phyloP scores from a whole-genome alignment of 768 basidiomycete species.

The Xerocomus potaroensis region DNA sequence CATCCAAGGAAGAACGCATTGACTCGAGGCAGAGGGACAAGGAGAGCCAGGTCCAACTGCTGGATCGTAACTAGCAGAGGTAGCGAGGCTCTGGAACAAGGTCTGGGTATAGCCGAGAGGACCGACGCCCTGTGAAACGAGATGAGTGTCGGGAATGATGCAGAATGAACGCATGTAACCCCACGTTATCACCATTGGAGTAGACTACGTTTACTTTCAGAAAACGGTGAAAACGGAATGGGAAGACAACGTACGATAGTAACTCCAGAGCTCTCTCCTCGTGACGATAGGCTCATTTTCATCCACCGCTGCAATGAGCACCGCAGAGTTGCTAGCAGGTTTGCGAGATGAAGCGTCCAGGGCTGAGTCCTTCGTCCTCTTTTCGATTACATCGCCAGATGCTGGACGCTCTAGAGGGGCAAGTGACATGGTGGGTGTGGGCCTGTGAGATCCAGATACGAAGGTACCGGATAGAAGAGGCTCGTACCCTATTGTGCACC shows the following conservation, averaged over 20 bases:
- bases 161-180: constrained; percentile 7
- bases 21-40: constrained; percentile 63
- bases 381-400: neutral
- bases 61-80: constrained; percentile 72
- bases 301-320: constrained; percentile 38
- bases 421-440: constrained; percentile 11
- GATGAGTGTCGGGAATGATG: neutral
- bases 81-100: constrained; percentile 70
- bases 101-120: constrained; percentile 68
- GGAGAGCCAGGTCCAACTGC: constrained; percentile 64
- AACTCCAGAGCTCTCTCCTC: constrained; percentile 72
- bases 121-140: constrained; percentile 55
- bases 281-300: constrained; percentile 68
- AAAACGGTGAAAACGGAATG: neutral
- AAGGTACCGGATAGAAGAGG: neutral
- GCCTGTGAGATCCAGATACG: neutral
- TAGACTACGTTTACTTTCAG: constrained; percentile 47
- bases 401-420: constrained; percentile 2
- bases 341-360: constrained; percentile 6
- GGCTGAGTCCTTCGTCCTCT: neutral
- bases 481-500: no score
- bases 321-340: constrained; percentile 11
- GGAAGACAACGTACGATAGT: constrained; percentile 48
- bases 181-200: constrained; percentile 75
- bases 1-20: constrained; percentile 77